These are phyloP conservation scores for Pythium vanterpoolii DNA, from an alignment of 352 stramenopile species.

Conservation along the genomic window DNA sequence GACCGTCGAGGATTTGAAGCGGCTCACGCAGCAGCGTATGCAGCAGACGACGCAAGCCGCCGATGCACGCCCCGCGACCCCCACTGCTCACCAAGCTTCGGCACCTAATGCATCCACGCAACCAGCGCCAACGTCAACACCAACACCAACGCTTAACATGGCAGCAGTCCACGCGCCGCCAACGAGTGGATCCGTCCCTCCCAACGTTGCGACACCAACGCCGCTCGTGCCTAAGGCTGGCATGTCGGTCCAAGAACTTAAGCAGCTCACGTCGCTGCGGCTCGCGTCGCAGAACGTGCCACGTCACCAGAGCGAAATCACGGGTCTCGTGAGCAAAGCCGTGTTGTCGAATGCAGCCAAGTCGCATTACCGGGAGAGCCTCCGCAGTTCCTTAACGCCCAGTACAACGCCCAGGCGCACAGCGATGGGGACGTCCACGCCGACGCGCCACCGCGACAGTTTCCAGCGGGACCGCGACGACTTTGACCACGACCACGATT, in stretches of 20 bases:
- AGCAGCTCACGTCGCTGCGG: constrained; percentile 78
- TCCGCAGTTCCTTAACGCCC: constrained; percentile 53
- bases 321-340: constrained; percentile 68
- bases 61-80: constrained; percentile 33
- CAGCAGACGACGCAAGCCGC: constrained; percentile 38
- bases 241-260: constrained; percentile 86
- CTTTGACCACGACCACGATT: constrained; percentile 14
- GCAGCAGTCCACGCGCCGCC: constrained; percentile 37
- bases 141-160: constrained; percentile 68
- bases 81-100: constrained; percentile 25
- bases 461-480: too few relatives aligned
- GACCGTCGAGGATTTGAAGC: constrained; percentile 86
- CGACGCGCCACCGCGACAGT: not conserved
- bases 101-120: constrained; percentile 10
- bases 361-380: constrained; percentile 71
- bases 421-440: not conserved
- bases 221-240: constrained; percentile 67
- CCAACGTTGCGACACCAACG: constrained; percentile 24
- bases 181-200: not conserved
- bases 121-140: constrained; percentile 10
- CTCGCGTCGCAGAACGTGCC: constrained; percentile 70
- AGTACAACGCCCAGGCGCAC: constrained; percentile 47
- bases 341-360: constrained; percentile 74
- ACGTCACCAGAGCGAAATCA: constrained; percentile 61
- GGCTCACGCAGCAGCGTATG: constrained; percentile 83